Evolutionary conservation across 176 grass and related monocot genomes (phyloP).

Genomic region (Eleusine indica): DNA sequence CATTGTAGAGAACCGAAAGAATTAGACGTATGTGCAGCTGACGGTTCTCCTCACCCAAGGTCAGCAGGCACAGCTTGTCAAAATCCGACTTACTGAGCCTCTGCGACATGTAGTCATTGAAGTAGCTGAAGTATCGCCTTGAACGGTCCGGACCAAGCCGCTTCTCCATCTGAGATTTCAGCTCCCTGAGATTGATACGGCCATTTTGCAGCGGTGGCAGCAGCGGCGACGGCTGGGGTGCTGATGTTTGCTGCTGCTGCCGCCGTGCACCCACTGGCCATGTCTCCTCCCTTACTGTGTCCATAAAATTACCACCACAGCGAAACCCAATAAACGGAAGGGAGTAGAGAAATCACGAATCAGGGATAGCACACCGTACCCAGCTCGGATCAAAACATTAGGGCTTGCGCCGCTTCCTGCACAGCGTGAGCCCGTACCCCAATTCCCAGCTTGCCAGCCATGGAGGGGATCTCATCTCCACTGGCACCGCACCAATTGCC

Average conservation of each 20-base stretch:
- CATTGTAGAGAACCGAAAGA: slow-evolving; percentile 66
- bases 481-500: slow-evolving; percentile 42
- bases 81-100: slow-evolving; percentile 83
- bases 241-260: slow-evolving; percentile 30
- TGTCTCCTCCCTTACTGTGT: slow-evolving; percentile 49
- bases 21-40: slow-evolving; percentile 79
- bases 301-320: slow-evolving; percentile 51
- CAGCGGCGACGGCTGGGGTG: neutral
- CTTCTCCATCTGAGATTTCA: slow-evolving; percentile 74
- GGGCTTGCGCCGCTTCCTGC: slow-evolving; percentile 72
- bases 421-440: slow-evolving; percentile 50
- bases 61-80: slow-evolving; percentile 58
- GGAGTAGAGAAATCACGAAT: slow-evolving; percentile 29
- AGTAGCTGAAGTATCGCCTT: slow-evolving; percentile 60
- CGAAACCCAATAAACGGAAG: slow-evolving; percentile 24
- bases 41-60: slow-evolving; percentile 63
- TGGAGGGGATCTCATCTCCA: slow-evolving; percentile 72
- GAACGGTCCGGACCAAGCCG: slow-evolving; percentile 55
- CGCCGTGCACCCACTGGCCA: slow-evolving; percentile 47
- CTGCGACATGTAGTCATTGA: slow-evolving; percentile 68
- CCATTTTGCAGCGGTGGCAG: slow-evolving; percentile 48
- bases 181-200: slow-evolving; percentile 62
- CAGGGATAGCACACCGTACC: slow-evolving; percentile 22
- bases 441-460: slow-evolving; percentile 63
- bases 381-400: slow-evolving; percentile 59